A percentile compares a stretch with the other conserved stretches of the same genome.
Evolutionary conservation across 2,329 filamentous ascomycete genomes (phyloP).

Genomic region (Chaetomium sp.): DNA sequence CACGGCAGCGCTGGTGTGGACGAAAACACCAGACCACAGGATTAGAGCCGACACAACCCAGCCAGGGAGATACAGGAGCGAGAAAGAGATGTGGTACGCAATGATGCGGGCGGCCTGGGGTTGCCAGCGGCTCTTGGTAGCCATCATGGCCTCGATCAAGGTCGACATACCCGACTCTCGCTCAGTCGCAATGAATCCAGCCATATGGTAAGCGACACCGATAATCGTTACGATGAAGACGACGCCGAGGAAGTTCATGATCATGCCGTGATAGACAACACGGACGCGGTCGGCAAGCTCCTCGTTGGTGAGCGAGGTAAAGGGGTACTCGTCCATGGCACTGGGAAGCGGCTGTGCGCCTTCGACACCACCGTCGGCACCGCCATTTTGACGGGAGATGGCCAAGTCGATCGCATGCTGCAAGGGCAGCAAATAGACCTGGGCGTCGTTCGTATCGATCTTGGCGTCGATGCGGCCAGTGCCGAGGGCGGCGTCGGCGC

Average conservation of each 20-base stretch:
- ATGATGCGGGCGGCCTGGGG: conserved; percentile 76
- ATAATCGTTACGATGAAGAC: conserved; percentile 79
- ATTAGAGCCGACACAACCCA: conserved; percentile 78
- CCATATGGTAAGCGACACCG: conserved; percentile 82
- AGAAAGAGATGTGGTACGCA: conserved; percentile 78
- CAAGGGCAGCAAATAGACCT: conserved; percentile 77
- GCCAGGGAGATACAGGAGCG: conserved; percentile 75
- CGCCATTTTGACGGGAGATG: conserved; percentile 56
- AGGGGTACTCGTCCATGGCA: conserved; percentile 69
- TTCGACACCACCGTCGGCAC: conserved; percentile 23
- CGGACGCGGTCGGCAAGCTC: conserved; percentile 69
- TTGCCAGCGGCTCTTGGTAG: conserved; percentile 71
- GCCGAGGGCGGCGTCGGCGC: conserved; percentile 72
- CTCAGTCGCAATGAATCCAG: conserved; percentile 82
- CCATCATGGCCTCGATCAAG: conserved; percentile 89
- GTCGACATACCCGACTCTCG: conserved; percentile 86
- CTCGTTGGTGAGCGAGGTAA: conserved; percentile 69
- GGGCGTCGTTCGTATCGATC: conserved; percentile 68
- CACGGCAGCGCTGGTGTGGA: conserved; percentile 63
- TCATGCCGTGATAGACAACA: conserved; percentile 67
- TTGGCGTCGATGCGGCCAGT: conserved; percentile 65
- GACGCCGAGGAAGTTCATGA: conserved; percentile 76
- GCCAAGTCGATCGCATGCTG: conserved; percentile 76
- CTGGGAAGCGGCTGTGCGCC: conserved; percentile 24
- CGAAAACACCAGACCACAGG: conserved; percentile 64